phyloP scores from a whole-genome alignment of 441 rosid genomes.

The Adansonia grandidieri region DNA sequence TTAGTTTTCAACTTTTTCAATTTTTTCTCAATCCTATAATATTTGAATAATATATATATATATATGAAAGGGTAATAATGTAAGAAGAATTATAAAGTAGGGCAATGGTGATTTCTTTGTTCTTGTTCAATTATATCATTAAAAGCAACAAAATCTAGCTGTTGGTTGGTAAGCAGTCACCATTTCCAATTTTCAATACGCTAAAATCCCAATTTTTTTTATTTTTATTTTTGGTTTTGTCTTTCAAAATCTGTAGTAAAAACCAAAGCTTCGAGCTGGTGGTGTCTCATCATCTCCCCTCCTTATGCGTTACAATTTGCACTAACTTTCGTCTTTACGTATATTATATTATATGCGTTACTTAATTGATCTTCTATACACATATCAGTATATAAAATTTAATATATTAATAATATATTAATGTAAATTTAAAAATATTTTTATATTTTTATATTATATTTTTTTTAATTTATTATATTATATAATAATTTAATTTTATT shows the following conservation, averaged over 20 bases:
- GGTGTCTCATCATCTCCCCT: not conserved
- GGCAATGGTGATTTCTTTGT: constrained; percentile 9
- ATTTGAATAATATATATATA: not conserved
- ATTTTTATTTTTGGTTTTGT: not conserved
- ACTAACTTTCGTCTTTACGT: constrained; percentile 18
- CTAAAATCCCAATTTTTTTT: not conserved
- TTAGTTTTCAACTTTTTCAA: no score
- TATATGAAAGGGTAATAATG: not conserved
- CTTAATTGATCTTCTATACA: not conserved
- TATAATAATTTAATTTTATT: no score
- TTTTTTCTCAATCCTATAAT: no score
- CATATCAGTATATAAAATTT: no score
- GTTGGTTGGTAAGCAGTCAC: constrained; percentile 38
- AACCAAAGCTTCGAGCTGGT: constrained; percentile 9
- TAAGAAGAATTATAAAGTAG: not conserved
- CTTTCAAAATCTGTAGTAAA: not conserved
- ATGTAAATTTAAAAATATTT: no score
- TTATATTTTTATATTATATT: no score
- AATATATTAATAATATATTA: not conserved
- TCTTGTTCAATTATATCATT: constrained; percentile 19
- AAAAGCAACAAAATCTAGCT: constrained; percentile 20
- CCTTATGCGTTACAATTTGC: constrained; percentile 28
- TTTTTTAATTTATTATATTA: no score
- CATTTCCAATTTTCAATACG: constrained; percentile 21
- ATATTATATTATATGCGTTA: not conserved